phyloP scores from a whole-genome alignment of 2,329 filamentous ascomycete genomes.

The Grosmannia huntii region DNA sequence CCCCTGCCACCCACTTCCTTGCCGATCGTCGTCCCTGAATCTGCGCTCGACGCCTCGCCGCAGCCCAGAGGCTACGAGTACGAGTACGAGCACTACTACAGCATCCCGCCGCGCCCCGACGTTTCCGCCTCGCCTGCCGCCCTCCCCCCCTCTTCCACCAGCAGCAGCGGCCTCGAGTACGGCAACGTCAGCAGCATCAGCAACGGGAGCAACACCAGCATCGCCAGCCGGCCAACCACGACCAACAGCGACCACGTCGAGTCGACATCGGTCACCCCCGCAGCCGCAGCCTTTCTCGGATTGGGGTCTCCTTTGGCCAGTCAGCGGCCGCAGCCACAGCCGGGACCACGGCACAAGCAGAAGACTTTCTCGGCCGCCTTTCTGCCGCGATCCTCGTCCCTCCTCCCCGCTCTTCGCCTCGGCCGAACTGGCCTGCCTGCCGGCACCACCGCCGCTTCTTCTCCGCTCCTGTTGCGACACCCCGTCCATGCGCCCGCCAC shows the following conservation, averaged over 20 bases:
- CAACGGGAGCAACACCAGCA: not conserved
- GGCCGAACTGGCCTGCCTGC: constrained; percentile 2
- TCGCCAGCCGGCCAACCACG: not conserved
- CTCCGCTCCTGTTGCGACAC: constrained; percentile 7
- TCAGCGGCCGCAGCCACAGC: not conserved
- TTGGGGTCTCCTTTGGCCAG: not conserved
- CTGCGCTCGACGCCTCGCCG: constrained; percentile 5
- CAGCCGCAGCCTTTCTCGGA: not conserved
- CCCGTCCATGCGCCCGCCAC: constrained; percentile 17
- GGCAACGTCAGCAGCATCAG: not conserved
- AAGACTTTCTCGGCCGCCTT: constrained; percentile 16
- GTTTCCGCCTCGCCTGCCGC: not conserved
- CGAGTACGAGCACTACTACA: not conserved
- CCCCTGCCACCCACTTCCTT: constrained; percentile 8
- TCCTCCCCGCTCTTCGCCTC: constrained; percentile 25
- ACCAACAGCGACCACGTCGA: not conserved
- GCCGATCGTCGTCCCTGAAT: constrained; percentile 10
- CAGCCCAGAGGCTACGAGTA: not conserved
- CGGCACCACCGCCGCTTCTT: not conserved
- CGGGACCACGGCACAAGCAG: not conserved
- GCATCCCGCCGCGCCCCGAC: not conserved
- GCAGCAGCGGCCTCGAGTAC: not conserved
- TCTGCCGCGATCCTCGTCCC: constrained; percentile 29
- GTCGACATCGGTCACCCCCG: not conserved
- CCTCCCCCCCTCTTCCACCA: not conserved